Base-by-base conservation (phyloP, 2,329 filamentous ascomycete species). In the Colletotrichum orbiculare region DNA sequence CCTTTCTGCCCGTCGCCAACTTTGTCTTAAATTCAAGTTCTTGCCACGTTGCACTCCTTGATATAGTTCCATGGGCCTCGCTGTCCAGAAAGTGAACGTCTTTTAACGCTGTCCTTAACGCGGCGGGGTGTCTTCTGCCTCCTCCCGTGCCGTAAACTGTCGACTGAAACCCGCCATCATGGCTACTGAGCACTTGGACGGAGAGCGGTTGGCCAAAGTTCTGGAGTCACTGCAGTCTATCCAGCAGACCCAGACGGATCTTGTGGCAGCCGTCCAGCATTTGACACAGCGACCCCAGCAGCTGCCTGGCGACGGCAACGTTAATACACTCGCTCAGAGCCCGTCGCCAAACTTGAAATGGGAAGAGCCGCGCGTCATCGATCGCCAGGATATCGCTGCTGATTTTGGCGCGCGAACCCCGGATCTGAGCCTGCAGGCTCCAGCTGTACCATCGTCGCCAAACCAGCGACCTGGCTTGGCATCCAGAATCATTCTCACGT, bases 401-500 rank as follows among this genome's bases (percentile, higher is more conserved):
- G 60, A 25, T 33, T 56, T 49, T 12, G 49, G 48, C 13, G 47
- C 53, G 47, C 39, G 43, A 33, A 61, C 63, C 11, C 48, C 55
- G 15, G 67, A 67, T 33, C 15, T 60, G 35, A 47, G 50, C 17
- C 45, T 73, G 49, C 71, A 75, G 53, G 69, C 71, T 12, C 70
- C 71, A 10, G 67, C 54, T 57, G 45, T 64, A 4, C 48, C 76
- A 8, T 67, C 72, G 7, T 72, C 75, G 11, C 67, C 74, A 4
- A 72, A 71, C 15, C 76, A 80, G 68, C 81, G 81, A 66, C 77
- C 83, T 6, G 78, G 76, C 4, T 82, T 85, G 67, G 82, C 83
- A 9, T 85, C 84, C 56, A 82, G 85, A 17, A 86, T 87, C 64
- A 79, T 87, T 67, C 78, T 87, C 66, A 87, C 85, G 83, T 85